Base-by-base conservation (phyloP, 2,329 filamentous ascomycete genomes). In the Paecilomyces niveus region DNA sequence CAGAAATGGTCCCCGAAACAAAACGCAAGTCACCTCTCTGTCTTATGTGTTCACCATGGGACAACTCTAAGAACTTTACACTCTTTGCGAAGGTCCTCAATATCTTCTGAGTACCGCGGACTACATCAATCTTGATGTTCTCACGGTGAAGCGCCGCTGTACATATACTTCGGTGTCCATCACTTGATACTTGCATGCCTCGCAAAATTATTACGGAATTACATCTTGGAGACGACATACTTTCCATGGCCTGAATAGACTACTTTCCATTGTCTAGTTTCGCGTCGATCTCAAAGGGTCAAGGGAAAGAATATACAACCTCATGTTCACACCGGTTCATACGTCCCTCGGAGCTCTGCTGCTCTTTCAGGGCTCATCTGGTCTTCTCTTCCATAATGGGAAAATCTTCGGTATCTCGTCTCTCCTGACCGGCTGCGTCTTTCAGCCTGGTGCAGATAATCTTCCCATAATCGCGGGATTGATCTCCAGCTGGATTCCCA, bases 281-380 rank as follows among this genome's bases (percentile, higher is more conserved):
- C 15, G 13, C 15, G 35, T 39, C 26, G 26, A 7, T 45, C 15
- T 21, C 15, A 18, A 45, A 45, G 15, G n/a, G 3, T 6, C n/a
- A 45, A 45, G 21, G 39, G 18, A 3, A 5, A 18, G n/a, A 9
- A n/a, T n/a, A n/a, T 7, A 8, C 18, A 21, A 8, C 4, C 8
- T 18, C 6, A 82, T 83, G 80, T 83, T 83, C 63, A 83, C 80
- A 0, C 80, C 81, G 0, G 57, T 83, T 26, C 76, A 82, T 62
- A 81, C 81, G 13, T 74, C 76, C 5, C 65, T 83, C 10, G 81
- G 81, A 18, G 80, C 81, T 1, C 55, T 82, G 11, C 68, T 83
- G 56, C 72, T 83, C 54, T 79, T 79, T 58, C 78, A 81, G 64
- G 75, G 78, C 52, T 80, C 80, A 0, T 78, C 78, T 21, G 74